phyloP scores from a whole-genome alignment of 768 basidiomycete genomes.

The Boletales sp. region DNA sequence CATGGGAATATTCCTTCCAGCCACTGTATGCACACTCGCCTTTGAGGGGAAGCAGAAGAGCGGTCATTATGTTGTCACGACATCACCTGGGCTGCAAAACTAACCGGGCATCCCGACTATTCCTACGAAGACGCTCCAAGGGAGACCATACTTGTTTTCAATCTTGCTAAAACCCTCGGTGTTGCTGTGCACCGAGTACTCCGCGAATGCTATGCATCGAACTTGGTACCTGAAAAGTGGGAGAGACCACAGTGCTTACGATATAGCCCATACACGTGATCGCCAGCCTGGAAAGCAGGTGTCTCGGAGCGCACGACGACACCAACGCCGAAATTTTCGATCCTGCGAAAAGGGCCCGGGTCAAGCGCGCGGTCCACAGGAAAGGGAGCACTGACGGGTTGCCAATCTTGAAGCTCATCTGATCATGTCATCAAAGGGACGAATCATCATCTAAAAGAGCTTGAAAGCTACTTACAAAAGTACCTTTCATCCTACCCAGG shows the following conservation, averaged over 20 bases:
- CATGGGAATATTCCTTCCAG: slow-evolving; percentile 7
- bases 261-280: slow-evolving; percentile 19
- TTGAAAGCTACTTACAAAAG: not conserved
- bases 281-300: slow-evolving; percentile 1
- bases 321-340: slow-evolving; percentile 39
- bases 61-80: not conserved
- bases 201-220: slow-evolving; percentile 25
- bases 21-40: slow-evolving; percentile 17
- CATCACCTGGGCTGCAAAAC: not conserved
- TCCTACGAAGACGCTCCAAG: slow-evolving; percentile 28
- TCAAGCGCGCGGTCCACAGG: no score
- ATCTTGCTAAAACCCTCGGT: slow-evolving; percentile 6
- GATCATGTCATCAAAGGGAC: not conserved
- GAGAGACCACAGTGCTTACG: slow-evolving; percentile 10
- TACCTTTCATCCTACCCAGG: slow-evolving; percentile 35
- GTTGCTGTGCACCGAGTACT: slow-evolving; percentile 7
- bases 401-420: not conserved
- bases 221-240: slow-evolving; percentile 10
- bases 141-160: slow-evolving; percentile 24
- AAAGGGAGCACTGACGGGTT: slow-evolving; percentile 1
- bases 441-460: not conserved
- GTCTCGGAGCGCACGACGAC: slow-evolving; percentile 7
- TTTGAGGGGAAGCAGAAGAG: not conserved
- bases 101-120: slow-evolving; percentile 25
- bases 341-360: not conserved